phyloP scores from a whole-genome alignment of 768 basidiomycete species.

The Pluteus cervinus region DNA sequence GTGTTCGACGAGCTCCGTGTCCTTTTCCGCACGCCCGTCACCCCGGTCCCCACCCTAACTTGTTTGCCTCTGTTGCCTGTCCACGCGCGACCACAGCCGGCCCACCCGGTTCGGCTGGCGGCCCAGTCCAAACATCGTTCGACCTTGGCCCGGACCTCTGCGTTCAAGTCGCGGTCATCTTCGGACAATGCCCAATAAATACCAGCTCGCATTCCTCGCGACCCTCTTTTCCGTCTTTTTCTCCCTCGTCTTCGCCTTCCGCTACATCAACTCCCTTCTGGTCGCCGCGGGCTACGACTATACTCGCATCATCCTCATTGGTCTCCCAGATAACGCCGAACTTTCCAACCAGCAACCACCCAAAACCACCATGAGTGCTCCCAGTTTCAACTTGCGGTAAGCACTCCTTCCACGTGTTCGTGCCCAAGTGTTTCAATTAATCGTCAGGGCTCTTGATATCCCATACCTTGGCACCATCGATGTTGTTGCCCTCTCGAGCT shows the following conservation, averaged over 20 bases:
- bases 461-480: conserved; percentile 30
- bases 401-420: neutral
- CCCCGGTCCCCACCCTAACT: neutral
- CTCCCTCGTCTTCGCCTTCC: conserved; percentile 39
- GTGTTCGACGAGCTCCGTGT: no score
- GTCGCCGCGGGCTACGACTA: conserved; percentile 50
- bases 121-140: no score
- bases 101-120: no score
- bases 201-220: conserved; percentile 48
- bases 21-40: no score
- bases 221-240: conserved; percentile 44
- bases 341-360: conserved; percentile 11
- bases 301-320: conserved; percentile 56
- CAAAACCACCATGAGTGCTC: no score
- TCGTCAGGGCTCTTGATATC: conserved; percentile 27
- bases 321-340: conserved; percentile 33
- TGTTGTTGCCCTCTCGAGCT: conserved; percentile 28
- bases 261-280: conserved; percentile 38
- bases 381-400: no score
- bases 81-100: neutral
- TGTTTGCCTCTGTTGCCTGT: neutral
- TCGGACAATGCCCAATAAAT: conserved; percentile 60
- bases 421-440: conserved; percentile 12
- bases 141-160: no score
- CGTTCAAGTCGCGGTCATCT: no score